Percentiles rank a stretch among this genome's conserved stretches.
phyloP scores from a whole-genome alignment of 2,329 filamentous ascomycete genomes.

The Dactylellina drechsleri region DNA sequence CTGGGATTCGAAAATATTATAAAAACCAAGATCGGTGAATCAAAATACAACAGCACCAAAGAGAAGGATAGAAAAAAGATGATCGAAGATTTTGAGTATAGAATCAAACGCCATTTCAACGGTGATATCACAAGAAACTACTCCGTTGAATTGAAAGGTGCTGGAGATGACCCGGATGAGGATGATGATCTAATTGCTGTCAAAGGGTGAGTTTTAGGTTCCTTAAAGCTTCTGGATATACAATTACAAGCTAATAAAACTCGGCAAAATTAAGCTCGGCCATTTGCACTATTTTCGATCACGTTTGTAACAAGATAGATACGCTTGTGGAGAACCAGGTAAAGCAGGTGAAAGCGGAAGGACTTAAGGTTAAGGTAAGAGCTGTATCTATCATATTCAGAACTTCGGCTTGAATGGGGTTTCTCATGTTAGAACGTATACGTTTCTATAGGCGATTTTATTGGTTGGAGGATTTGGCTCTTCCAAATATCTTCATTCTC shows the following conservation, averaged over 20 bases:
- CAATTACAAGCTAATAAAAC: neutral
- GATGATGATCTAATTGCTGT: conserved; percentile 13
- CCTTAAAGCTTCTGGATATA: neutral
- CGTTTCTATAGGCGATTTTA: conserved; percentile 6
- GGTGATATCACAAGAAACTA: neutral
- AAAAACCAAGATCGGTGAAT: conserved; percentile 13
- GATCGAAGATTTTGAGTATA: conserved; percentile 10
- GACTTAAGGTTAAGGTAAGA: conserved; percentile 2
- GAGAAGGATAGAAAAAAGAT: conserved; percentile 20
- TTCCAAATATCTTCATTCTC: conserved; percentile 16
- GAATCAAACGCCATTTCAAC: conserved; percentile 18
- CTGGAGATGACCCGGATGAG: conserved; percentile 3
- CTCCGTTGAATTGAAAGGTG: conserved; percentile 3
- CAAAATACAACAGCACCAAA: conserved; percentile 2
- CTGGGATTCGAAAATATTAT: conserved; percentile 69
- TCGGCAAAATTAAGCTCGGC: conserved; percentile 1
- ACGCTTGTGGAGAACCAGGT: conserved; percentile 19
- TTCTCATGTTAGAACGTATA: neutral
- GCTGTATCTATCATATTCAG: too few relatives aligned
- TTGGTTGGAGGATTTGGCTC: conserved; percentile 17
- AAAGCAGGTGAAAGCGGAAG: neutral
- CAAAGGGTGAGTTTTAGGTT: conserved; percentile 8
- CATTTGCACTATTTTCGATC: conserved; percentile 7
- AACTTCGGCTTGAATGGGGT: too few relatives aligned
- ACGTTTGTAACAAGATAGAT: conserved; percentile 16